phyloP scores from a whole-genome alignment of 345 rosid species.

The Theobroma cacao region DNA sequence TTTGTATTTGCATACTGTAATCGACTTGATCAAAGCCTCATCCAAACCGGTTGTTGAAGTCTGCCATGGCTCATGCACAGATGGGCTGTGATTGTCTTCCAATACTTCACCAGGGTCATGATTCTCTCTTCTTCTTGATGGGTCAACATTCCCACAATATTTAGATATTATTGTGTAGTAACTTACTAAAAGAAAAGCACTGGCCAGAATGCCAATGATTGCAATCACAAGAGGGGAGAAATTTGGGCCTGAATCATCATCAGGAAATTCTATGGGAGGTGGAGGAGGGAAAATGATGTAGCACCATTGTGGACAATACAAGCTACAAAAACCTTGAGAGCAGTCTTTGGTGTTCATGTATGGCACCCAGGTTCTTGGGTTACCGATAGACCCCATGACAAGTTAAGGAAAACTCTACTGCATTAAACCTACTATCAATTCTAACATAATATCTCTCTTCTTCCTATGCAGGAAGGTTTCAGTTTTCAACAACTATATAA shows the following conservation, averaged over 20 bases:
- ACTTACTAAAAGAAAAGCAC: constrained; percentile 73
- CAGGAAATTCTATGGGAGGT: constrained; percentile 28
- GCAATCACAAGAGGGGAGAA: constrained; percentile 86
- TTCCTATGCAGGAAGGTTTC: neutral
- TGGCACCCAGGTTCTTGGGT: constrained; percentile 50
- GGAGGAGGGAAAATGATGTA: constrained; percentile 72
- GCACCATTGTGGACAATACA: constrained; percentile 87
- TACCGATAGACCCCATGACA: constrained; percentile 37
- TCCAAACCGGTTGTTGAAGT: constrained; percentile 50
- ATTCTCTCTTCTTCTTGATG: constrained; percentile 29
- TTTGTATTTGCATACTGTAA: constrained; percentile 60
- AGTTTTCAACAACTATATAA: neutral
- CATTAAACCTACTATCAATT: neutral
- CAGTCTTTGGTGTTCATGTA: constrained; percentile 66
- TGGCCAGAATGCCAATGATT: constrained; percentile 67
- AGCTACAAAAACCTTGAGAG: constrained; percentile 68
- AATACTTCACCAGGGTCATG: constrained; percentile 29
- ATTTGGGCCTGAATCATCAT: constrained; percentile 44
- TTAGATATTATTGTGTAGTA: constrained; percentile 79
- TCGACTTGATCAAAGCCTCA: constrained; percentile 68
- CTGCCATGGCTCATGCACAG: constrained; percentile 63
- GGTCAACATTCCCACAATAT: constrained; percentile 40
- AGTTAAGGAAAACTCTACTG: neutral
- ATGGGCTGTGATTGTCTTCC: constrained; percentile 38
- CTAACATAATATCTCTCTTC: neutral